A percentile compares a stretch with the other conserved stretches of the same genome.
These are phyloP conservation scores for Anaeramoeba flamelloides DNA, from an alignment of 78 protist species.

Conservation along the genomic window DNA sequence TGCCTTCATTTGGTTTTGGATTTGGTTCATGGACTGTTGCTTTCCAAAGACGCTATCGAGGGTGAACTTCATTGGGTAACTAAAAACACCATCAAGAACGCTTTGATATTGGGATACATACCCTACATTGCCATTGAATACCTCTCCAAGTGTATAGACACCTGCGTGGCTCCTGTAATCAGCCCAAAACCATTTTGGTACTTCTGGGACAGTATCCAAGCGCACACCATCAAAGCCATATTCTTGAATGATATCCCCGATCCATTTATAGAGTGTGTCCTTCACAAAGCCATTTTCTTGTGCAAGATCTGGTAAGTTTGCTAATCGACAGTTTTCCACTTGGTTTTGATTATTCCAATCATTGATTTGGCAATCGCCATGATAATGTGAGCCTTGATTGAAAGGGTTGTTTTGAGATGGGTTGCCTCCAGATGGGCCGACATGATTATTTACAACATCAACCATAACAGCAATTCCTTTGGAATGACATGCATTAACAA, in stretches of 20 bases:
- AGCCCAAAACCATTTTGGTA: conserved; percentile 22
- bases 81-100: conserved; percentile 34
- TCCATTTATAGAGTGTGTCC: conserved; percentile 27
- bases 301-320: conserved; percentile 57
- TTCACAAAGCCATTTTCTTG: conserved; percentile 53
- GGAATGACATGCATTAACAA: conserved; percentile 28
- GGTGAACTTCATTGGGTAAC: conserved; percentile 64
- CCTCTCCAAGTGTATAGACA: conserved; percentile 65
- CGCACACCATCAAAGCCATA: conserved; percentile 60
- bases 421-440: conserved; percentile 35
- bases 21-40: conserved; percentile 36
- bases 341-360: conserved; percentile 25
- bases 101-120: conserved; percentile 42
- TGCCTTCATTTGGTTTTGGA: conserved; percentile 10
- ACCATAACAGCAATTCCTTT: conserved; percentile 48
- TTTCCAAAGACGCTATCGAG: conserved; percentile 33
- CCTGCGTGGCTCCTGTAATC: conserved; percentile 16
- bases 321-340: conserved; percentile 44
- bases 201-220: conserved; percentile 69
- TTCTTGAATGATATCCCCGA: conserved; percentile 15
- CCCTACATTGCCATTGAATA: conserved; percentile 41
- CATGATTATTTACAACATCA: conserved; percentile 57
- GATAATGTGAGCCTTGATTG: conserved; percentile 39
- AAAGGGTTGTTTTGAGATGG: conserved; percentile 36
- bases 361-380: conserved; percentile 34